These are phyloP conservation scores for Crithidia thermophila DNA, from an alignment of 208 protist species.

Conservation along the genomic window DNA sequence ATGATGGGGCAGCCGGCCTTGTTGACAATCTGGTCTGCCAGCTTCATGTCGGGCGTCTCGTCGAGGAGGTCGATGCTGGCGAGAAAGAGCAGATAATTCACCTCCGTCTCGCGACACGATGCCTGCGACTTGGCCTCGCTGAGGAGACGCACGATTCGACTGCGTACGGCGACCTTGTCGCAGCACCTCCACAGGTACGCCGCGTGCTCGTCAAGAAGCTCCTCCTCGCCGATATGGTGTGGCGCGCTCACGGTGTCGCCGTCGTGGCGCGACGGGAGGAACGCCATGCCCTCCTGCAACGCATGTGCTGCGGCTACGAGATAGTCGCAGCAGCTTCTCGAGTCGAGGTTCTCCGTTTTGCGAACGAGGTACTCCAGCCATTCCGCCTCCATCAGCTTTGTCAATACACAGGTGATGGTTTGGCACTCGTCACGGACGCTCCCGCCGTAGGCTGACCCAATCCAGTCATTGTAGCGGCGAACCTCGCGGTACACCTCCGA, in stretches of 20 bases:
- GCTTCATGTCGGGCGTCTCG: constrained; percentile 14
- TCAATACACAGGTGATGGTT: constrained; percentile 42
- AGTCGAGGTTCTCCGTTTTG: constrained; percentile 38
- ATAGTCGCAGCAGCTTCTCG: constrained; percentile 28
- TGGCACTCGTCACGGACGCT: constrained; percentile 35
- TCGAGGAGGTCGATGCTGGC: constrained; percentile 15
- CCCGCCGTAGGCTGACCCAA: constrained; percentile 34
- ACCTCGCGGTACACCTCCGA: constrained; percentile 42
- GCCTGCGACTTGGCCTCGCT: constrained; percentile 22
- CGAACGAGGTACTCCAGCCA: constrained; percentile 48
- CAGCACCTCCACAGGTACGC: constrained; percentile 30
- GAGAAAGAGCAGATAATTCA: constrained; percentile 28
- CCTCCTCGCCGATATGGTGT: constrained; percentile 49
- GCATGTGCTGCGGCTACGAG: constrained; percentile 38
- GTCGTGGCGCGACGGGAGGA: constrained; percentile 28
- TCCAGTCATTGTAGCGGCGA: constrained; percentile 45
- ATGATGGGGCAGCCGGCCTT: constrained; percentile 22
- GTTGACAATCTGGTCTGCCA: constrained; percentile 16
- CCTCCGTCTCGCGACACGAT: constrained; percentile 12
- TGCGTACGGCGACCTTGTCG: constrained; percentile 19
- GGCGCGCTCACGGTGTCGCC: constrained; percentile 24
- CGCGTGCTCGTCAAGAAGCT: constrained; percentile 30
- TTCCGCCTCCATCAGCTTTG: constrained; percentile 49
- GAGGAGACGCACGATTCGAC: constrained; percentile 22
- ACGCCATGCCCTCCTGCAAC: constrained; percentile 42